Percentiles rank a stretch among this genome's conserved stretches.
Evolutionary conservation across 2,329 filamentous ascomycete species (phyloP).

Genomic region (Neofusicoccum laricinum): DNA sequence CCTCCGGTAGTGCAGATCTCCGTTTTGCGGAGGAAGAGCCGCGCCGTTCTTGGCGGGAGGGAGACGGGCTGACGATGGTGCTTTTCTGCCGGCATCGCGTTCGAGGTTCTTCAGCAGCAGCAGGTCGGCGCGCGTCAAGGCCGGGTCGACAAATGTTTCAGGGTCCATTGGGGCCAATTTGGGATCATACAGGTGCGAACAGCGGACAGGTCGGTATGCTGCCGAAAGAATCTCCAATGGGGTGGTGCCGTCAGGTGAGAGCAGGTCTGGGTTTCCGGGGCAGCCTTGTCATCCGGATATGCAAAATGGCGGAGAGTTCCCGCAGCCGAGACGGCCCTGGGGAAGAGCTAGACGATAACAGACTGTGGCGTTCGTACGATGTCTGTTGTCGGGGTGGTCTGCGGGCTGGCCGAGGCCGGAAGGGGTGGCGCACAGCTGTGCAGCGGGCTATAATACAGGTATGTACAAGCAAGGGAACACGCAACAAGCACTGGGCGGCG

Average conservation of each 20-base stretch:
- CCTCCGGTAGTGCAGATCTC: not conserved
- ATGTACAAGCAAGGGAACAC: not conserved
- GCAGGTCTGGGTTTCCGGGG: too few species aligned
- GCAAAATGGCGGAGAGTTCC: too few species aligned
- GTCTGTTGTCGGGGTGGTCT: not conserved
- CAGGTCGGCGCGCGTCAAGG: slow-evolving; percentile 39
- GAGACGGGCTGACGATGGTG: not conserved
- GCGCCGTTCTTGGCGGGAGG: not conserved
- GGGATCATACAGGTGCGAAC: too few species aligned
- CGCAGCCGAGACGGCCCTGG: too few species aligned
- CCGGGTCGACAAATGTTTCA: slow-evolving; percentile 23
- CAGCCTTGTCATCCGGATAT: too few species aligned
- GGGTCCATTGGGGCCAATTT: not conserved
- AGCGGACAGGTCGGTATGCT: not conserved
- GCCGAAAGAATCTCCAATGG: not conserved
- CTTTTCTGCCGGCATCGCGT: slow-evolving; percentile 22
- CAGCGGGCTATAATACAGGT: slow-evolving; percentile 2
- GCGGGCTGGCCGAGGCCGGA: not conserved
- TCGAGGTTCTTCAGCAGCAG: slow-evolving; percentile 40
- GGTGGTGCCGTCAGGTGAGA: not conserved
- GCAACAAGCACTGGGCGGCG: not conserved
- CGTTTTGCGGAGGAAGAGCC: not conserved
- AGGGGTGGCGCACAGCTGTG: not conserved
- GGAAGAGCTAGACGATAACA: not conserved
- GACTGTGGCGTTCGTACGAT: not conserved